phyloP scores from a whole-genome alignment of 2,329 filamentous ascomycete species.

The Reticulascus tulasneorum region DNA sequence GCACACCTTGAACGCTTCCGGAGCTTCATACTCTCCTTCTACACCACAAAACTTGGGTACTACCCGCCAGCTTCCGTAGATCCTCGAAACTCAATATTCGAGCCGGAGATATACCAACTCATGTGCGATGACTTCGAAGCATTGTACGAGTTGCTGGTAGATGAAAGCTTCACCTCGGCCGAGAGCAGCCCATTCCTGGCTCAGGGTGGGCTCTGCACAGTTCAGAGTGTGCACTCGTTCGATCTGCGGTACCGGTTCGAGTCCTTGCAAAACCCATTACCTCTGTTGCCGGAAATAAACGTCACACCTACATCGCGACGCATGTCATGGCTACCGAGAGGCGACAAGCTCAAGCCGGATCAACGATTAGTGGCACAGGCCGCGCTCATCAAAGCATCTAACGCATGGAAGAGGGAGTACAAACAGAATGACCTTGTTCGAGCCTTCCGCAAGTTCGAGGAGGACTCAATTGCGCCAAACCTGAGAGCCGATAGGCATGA shows the following conservation, averaged over 20 bases:
- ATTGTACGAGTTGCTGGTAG: conserved; percentile 68
- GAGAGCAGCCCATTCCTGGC: conserved; percentile 49
- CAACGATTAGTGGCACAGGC: conserved; percentile 46
- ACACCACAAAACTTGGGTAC: conserved; percentile 63
- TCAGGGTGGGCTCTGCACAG: conserved; percentile 64
- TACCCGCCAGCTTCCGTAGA: conserved; percentile 59
- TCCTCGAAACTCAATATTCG: conserved; percentile 42
- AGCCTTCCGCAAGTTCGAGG: conserved; percentile 69
- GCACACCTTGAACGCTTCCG: conserved; percentile 71
- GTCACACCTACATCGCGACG: conserved; percentile 25
- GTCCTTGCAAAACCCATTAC: conserved; percentile 61
- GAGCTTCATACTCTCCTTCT: conserved; percentile 63
- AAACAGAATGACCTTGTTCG: conserved; percentile 56
- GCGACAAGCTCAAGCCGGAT: conserved; percentile 42
- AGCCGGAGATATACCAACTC: conserved; percentile 51
- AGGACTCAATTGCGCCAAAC: conserved; percentile 45
- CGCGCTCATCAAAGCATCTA: conserved; percentile 49
- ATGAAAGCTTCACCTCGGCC: conserved; percentile 49
- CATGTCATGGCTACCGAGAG: conserved; percentile 36
- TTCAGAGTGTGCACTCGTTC: conserved; percentile 65
- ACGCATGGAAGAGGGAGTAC: conserved; percentile 32
- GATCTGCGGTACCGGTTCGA: conserved; percentile 57
- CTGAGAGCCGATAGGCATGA: conserved; percentile 52
- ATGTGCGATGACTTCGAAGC: conserved; percentile 69
- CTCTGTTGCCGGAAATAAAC: conserved; percentile 55